Evolutionary conservation across 2,329 filamentous ascomycete genomes (phyloP).

Genomic region (Botrytis pseudocinerea): DNA sequence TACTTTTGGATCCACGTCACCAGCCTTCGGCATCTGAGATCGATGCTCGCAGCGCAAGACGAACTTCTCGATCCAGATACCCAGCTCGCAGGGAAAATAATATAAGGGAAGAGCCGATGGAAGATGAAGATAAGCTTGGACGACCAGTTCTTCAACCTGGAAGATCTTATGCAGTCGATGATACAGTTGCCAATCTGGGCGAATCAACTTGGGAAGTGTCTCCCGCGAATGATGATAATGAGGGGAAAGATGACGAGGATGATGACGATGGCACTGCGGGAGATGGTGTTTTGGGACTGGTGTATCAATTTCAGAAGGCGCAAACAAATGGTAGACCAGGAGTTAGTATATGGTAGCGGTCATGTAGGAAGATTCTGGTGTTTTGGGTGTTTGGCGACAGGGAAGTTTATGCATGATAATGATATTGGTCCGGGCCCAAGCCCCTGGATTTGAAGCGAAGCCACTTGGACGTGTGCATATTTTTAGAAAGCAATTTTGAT

Average conservation of each 20-base stretch:
- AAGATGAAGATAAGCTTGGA: slow-evolving; percentile 46
- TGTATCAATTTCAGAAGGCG: slow-evolving; percentile 67
- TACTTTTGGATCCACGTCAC: slow-evolving; percentile 74
- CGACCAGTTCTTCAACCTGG: slow-evolving; percentile 13
- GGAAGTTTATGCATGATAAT: slow-evolving; percentile 4
- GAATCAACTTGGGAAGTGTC: slow-evolving; percentile 50
- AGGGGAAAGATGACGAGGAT: slow-evolving; percentile 47
- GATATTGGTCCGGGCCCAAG: background rate
- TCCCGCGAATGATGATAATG: slow-evolving; percentile 37
- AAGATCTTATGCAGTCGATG: slow-evolving; percentile 34
- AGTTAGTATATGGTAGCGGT: slow-evolving; percentile 40
- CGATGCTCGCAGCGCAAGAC: slow-evolving; percentile 49
- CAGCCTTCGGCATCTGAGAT: slow-evolving; percentile 59
- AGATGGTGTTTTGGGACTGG: slow-evolving; percentile 62
- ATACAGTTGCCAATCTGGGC: slow-evolving; percentile 34
- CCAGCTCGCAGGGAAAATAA: slow-evolving; percentile 47
- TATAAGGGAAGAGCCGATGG: slow-evolving; percentile 57
- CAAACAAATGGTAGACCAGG: slow-evolving; percentile 51
- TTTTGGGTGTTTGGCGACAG: slow-evolving; percentile 4
- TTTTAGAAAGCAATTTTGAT: background rate
- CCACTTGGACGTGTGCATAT: background rate
- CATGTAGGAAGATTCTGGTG: slow-evolving; percentile 11
- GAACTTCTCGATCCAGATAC: slow-evolving; percentile 48
- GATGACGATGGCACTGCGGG: slow-evolving; percentile 50
- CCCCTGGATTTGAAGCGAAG: slow-evolving; percentile 14